Conservation (phyloP, 23 red algal genomes). For the Gracilaria vermiculophylla region DNA sequence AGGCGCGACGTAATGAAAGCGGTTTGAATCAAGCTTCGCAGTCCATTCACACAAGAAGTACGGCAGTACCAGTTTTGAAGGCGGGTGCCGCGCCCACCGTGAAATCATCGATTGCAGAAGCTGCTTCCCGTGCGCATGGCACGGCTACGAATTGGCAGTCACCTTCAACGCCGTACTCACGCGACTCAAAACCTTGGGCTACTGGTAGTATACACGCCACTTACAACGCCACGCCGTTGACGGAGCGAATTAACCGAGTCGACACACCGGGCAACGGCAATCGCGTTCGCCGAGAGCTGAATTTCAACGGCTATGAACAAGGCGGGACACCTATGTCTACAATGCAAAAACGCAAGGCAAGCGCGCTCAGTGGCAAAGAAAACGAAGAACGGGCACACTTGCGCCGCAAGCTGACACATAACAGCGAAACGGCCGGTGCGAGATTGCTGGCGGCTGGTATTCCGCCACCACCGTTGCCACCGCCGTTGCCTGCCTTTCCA, state of each 20-base stretch:
- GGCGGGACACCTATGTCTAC: background rate
- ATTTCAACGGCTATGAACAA: conserved; percentile 20
- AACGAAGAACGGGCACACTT: background rate
- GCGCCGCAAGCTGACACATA: background rate
- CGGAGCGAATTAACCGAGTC: conserved; percentile 22
- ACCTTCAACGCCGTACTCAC: background rate
- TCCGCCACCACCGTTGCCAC: conserved; percentile 11
- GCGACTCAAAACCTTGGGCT: background rate
- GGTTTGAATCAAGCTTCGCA: background rate
- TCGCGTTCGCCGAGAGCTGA: conserved; percentile 39
- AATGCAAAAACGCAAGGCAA: background rate
- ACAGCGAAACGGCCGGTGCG: background rate
- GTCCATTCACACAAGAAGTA: background rate
- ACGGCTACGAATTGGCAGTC: background rate
- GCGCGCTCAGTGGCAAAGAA: background rate
- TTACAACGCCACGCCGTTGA: conserved; percentile 1
- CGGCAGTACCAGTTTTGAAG: background rate
- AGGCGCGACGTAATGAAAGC: background rate
- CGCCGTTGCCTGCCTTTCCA: conserved; percentile 6
- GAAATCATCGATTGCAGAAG: background rate
- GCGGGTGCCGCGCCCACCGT: background rate
- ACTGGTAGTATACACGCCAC: background rate
- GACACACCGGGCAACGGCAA: conserved; percentile 8
- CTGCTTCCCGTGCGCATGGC: too few relatives aligned
- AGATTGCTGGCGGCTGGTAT: conserved; percentile 9